Evolutionary conservation across 2,329 filamentous ascomycete genomes (phyloP), one percentile per base, ranked within the genome.

Genomic region (Alternaria sp.): DNA sequence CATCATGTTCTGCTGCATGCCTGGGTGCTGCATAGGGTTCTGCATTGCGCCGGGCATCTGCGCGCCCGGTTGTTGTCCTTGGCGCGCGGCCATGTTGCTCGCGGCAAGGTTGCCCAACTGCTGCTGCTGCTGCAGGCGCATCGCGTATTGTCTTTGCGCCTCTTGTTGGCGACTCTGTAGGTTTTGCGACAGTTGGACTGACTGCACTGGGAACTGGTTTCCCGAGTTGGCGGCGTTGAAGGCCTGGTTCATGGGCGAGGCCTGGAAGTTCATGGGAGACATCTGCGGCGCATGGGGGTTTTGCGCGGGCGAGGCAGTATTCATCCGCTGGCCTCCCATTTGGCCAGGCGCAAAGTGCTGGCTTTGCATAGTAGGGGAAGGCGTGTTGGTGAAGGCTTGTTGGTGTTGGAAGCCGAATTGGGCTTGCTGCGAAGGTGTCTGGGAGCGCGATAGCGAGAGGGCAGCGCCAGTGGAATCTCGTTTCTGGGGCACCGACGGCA

Each of bases 401-500:
- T 89, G 91, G 67, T 81, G 80, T 62, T 89, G 91, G 78, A 90
- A 94, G 66, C 88, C 88, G 52, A 75, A 78, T 52, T 78, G 80
- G 53, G 86, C 85, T 64, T 88, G 86, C 75, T 94, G 92, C 72
- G 93, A 91, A 34, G 94, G 94, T 30, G 94, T 98, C 76, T 97
- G 94, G 70, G 94, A 94, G 79, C 94, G 92, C 80, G 94, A 96
- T 54, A 94, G 93, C 41, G 94, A 95, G 54, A 94, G 93, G 32
- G 93, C 96, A 76, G 91, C 89, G 68, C 89, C 90, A 74, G 95
- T 86, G 74, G 89, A 94, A 79, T 97, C 94, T 73, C 95, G 88
- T 81, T 98, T 99, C 39, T 94, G 94, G 63, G 94, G 89, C 81
- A 98, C 97, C 22, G 94, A 94, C 59, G 94, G 94, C 69, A 92